Base-by-base conservation (phyloP, 1,139 yeast species). In the Protomyces lactucae-debilis region DNA sequence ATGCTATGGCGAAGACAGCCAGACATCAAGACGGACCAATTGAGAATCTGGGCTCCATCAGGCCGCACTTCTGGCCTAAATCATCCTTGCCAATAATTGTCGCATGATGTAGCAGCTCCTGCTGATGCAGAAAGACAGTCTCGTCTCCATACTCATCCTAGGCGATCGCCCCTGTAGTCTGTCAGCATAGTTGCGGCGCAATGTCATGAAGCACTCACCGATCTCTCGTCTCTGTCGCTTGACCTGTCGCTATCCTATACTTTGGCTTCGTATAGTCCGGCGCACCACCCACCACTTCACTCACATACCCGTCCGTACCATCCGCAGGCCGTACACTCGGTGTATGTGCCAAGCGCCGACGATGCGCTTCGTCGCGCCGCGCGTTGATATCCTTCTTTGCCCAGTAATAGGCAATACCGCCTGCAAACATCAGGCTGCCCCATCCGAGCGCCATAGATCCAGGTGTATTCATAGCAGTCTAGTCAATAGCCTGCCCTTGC, bases 311-410 rank as follows among this genome's bases (percentile, higher is more conserved):
- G 1, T 51, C 10, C 16, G 9, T 16, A 4, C 21, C 28, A 52
- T 14, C n/a, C 16, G 14, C 16, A 52, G 57, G 43, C 3, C 57
- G 52, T 12, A 43, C 63, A 1, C 63, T 51, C 32, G 63, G 54
- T 8, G 63, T 59, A 48, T 59, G 63, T 9, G 63, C 43, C 53
- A 59, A 43, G 12, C 63, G 25, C 45, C 52, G 53, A 21, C 45
- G 46, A 45, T 59, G 63, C 48, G 53, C 63, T 3, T 51, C 36
- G n/a, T 59, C 63, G 18, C 63, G 45, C 4, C 63, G 39, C 52
- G 53, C 57, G 39, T 59, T 59, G 63, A 59, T 59, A 51, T 59
- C 63, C 53, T 59, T 59, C 57, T 59, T 59, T n/a, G 63, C 63
- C 18, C 40, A 59, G 45, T 59, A 59, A 35, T 59, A 59, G 45